Conservation (phyloP, 23 red algal species). For the Gracilaria gracilis region DNA sequence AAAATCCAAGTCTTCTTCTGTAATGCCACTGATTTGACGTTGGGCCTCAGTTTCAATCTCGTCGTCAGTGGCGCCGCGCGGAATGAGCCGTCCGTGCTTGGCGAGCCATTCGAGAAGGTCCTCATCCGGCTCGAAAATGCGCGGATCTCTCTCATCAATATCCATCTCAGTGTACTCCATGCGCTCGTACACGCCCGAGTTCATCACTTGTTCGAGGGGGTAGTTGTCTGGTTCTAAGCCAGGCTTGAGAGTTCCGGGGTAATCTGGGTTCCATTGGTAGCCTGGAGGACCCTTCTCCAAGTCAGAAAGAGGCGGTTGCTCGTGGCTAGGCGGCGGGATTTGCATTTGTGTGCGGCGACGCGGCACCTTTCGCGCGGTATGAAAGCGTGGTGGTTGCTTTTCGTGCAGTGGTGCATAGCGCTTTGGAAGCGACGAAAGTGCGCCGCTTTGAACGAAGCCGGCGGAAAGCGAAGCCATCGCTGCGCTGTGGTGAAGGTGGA, state of each 20-base stretch:
- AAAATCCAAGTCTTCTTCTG: conserved; percentile 77
- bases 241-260: conserved; percentile 69
- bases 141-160: conserved; percentile 42
- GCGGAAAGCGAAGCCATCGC: neutral
- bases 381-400: neutral
- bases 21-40: conserved; percentile 35
- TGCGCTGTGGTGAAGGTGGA: neutral
- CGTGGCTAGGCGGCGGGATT: neutral
- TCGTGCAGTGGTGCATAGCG: neutral
- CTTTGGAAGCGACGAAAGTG: neutral
- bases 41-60: conserved; percentile 29
- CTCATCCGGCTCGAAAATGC: conserved; percentile 52
- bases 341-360: conserved; percentile 14
- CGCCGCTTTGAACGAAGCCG: neutral
- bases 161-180: conserved; percentile 74
- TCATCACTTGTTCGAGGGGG: conserved; percentile 47
- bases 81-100: conserved; percentile 48
- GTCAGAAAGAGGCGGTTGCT: conserved; percentile 42
- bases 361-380: neutral
- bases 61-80: conserved; percentile 47
- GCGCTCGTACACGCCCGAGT: conserved; percentile 55
- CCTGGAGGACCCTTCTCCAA: conserved; percentile 19
- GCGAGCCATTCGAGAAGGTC: conserved; percentile 66
- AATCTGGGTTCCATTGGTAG: conserved; percentile 68
- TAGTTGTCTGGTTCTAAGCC: conserved; percentile 59